These are phyloP conservation scores for Rhodotorula glutinis DNA, from an alignment of 1,284 basidiomycete genomes.

Conservation along the genomic window DNA sequence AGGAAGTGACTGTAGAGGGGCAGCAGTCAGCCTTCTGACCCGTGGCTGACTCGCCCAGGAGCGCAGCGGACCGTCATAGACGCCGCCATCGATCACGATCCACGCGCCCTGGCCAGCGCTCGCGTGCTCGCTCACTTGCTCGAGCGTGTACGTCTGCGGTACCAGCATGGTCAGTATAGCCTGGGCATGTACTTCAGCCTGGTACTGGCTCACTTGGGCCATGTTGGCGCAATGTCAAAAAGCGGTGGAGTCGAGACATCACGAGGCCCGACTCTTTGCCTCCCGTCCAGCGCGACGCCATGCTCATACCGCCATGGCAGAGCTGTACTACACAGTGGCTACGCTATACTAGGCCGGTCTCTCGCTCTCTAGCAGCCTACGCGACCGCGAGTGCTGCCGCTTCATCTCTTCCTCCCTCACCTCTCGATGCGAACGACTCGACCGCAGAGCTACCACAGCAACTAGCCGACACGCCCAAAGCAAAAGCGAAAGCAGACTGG, in stretches of 20 bases:
- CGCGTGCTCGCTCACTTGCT: constrained; percentile 43
- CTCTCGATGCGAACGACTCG: not conserved
- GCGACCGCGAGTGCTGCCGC: not conserved
- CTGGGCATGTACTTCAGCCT: too few species aligned
- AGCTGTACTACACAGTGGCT: too few species aligned
- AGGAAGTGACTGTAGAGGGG: constrained; percentile 14
- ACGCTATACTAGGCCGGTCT: too few species aligned
- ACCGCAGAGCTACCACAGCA: too few species aligned
- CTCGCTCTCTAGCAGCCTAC: not conserved
- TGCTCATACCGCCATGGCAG: too few species aligned
- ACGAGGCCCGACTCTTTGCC: too few species aligned
- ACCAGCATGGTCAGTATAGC: not conserved
- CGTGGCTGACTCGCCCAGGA: too few species aligned
- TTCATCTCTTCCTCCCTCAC: not conserved
- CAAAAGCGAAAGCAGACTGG: constrained; percentile 33
- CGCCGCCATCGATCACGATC: constrained; percentile 45
- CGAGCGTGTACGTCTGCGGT: constrained; percentile 36
- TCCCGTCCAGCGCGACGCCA: too few species aligned
- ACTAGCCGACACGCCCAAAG: not conserved
- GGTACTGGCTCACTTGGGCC: not conserved
- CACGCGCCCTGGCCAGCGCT: constrained; percentile 41
- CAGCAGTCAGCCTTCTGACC: not conserved
- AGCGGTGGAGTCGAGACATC: too few species aligned
- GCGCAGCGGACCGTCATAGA: constrained; percentile 43
- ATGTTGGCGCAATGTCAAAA: not conserved